Base-by-base conservation (phyloP, 345 rosid genomes). In the Limnanthes douglasii region DNA sequence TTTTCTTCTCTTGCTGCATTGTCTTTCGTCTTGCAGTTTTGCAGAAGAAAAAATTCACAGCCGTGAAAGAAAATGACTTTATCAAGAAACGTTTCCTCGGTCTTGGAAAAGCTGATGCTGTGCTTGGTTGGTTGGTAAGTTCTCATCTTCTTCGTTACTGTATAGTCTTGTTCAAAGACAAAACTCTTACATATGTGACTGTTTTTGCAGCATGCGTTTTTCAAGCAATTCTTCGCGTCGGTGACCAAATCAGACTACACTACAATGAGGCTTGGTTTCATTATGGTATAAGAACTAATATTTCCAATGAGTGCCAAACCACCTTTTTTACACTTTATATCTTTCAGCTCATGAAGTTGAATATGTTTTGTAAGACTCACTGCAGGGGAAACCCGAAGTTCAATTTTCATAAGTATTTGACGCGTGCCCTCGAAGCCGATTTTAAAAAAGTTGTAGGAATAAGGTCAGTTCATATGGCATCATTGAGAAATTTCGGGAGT, bases 391-490 rank as follows among this genome's bases (percentile, higher is more conserved):
- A 71, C 57, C 80, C 64, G 3, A 78, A 67, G 37, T 92, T 92
- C 46, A 62, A 92, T 46, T 92, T 92, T 48, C 83, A 92, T 48
- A 60, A 56, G 49, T 92, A 85, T 59, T 56, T 92, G 75, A 59
- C 69, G 38, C 94, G 96, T 21, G 83, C 85, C 14, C 75, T 92
- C 5, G 95, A 92, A 55, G 93, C 78, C 0, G 99, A 92, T 73
- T 92, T 92, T 39, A 85, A 78, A 66, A 71, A 54, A 69, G 96
- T 92, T 18, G 86, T 92, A 3, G 99, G 99, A 31, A 78, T 85
- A 54, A 81, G 96, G 99, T 72, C 26, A 39, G 10, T 6, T 2
- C 11, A 27, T 10, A 16, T n/a, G n/a, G n/a, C n/a, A n/a, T n/a
- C n/a, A n/a, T n/a, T n/a, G n/a, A n/a, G n/a, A n/a, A n/a, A n/a